phyloP scores from a whole-genome alignment of 768 basidiomycete species.

The Leccinum incarnatum region DNA sequence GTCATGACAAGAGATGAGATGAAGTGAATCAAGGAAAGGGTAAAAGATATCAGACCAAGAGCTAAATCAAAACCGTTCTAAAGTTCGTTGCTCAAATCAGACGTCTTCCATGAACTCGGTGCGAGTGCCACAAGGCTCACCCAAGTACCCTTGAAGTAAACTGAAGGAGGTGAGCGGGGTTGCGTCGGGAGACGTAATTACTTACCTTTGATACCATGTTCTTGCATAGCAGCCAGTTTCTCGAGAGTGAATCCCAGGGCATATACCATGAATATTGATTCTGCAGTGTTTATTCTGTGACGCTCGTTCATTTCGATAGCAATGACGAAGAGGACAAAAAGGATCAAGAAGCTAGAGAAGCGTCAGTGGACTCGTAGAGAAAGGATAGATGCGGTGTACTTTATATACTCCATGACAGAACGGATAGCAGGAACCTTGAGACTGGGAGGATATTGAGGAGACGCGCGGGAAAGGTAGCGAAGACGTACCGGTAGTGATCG shows the following conservation, averaged over 20 bases:
- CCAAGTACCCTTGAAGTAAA: conserved; percentile 86
- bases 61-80: conserved; percentile 93
- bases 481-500: conserved; percentile 84
- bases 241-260: conserved; percentile 85
- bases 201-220: conserved; percentile 86
- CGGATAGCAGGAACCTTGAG: conserved; percentile 93
- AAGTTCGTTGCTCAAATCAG: conserved; percentile 8
- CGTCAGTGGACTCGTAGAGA: neutral
- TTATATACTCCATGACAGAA: conserved; percentile 83
- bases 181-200: neutral
- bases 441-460: conserved; percentile 34
- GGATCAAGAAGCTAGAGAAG: conserved; percentile 59
- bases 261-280: conserved; percentile 76
- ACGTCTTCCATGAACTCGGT: conserved; percentile 9
- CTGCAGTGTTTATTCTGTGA: conserved; percentile 60
- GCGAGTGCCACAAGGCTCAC: conserved; percentile 36
- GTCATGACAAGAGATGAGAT: conserved; percentile 5
- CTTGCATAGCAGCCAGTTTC: conserved; percentile 92
- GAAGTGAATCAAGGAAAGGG: neutral
- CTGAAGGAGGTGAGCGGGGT: conserved; percentile 35
- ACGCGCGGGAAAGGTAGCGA: neutral
- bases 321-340: conserved; percentile 76
- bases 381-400: conserved; percentile 43
- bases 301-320: conserved; percentile 73
- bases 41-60: conserved; percentile 53